Evolutionary conservation across 1,139 yeast genomes (phyloP), one percentile per base, ranked within the genome.

Genomic region (Blastobotrys indianensis): DNA sequence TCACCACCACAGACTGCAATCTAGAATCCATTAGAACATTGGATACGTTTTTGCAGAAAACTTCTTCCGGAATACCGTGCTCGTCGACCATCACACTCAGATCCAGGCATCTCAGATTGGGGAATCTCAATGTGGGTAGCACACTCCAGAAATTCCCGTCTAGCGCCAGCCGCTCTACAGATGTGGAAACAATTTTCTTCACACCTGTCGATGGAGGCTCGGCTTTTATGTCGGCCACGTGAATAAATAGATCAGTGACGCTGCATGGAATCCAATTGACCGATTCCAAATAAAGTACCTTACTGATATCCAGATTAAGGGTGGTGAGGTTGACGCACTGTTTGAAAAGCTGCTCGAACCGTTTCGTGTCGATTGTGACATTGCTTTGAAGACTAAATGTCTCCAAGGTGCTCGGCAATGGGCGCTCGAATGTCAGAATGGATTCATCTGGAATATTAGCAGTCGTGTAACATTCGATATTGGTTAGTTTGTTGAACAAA

Each of bases 101-200:
- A 17, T 42, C 45, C 30, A 42, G 15, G 30, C 33, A 32, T 30
- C 32, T 28, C 16, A 42, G 12, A 12, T 15, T 42, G 17, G 45
- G 45, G 41, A 42, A 42, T 33, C 45, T n/a, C 20, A 42, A 12
- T 23, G 45, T 42, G 20, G 38, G 41, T 37, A 42, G 32, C 9
- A 42, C 41, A 16, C 36, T 42, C 45, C 45, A 42, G 38, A 42
- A 42, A 37, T 42, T 30, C 4, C 45, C 45, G 31, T 33, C 45
- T 32, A 42, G 35, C n/a, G 45, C 37, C 34, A 42, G 37, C 4
- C 41, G 36, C 25, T 42, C 45, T 6, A 42, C 45, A n/a, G 41
- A 42, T 20, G 41, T 29, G 11, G 45, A 42, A 15, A 29, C 23
- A 23, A 42, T 42, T 32, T 37, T 37, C 39, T 42, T 42, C 11